Conservation (phyloP, 2,329 filamentous ascomycete genomes). For the Cercospora zeae-maydis region DNA sequence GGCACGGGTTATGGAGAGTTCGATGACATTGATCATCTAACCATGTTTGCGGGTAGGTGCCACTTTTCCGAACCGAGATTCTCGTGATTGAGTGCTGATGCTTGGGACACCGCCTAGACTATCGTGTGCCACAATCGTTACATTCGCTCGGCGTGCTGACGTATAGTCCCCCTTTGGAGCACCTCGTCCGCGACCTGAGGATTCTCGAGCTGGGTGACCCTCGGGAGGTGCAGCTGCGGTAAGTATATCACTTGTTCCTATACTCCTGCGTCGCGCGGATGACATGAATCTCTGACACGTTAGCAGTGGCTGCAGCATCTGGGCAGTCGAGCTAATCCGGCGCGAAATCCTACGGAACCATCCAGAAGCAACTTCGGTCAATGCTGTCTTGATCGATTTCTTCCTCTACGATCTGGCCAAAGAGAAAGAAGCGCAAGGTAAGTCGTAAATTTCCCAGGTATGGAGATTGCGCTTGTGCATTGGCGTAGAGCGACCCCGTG, state of each 20-base stretch:
- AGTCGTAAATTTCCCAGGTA: conserved; percentile 15
- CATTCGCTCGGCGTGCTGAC: conserved; percentile 75
- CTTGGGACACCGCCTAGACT: conserved; percentile 55
- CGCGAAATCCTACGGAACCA: conserved; percentile 73
- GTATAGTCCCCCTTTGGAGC: conserved; percentile 77
- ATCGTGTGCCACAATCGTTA: conserved; percentile 91
- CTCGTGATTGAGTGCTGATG: conserved; percentile 12
- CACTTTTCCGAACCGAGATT: neutral
- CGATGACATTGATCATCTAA: conserved; percentile 87
- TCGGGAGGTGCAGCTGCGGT: conserved; percentile 81
- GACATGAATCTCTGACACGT: conserved; percentile 12
- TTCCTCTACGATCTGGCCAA: conserved; percentile 96
- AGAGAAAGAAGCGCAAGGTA: conserved; percentile 61
- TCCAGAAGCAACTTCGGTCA: conserved; percentile 62
- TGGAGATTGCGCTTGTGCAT: neutral
- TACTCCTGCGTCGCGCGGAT: neutral
- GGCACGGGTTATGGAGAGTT: conserved; percentile 77
- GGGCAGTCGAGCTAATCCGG: conserved; percentile 86
- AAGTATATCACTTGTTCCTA: neutral
- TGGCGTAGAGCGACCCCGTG: neutral
- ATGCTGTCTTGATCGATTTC: conserved; percentile 94
- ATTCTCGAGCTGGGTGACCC: conserved; percentile 66
- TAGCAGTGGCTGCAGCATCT: conserved; percentile 75
- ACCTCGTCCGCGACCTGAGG: conserved; percentile 62
- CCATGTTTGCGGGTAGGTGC: conserved; percentile 76